Conservation (phyloP, 331 rosid species). For the Rosa hybrid region DNA sequence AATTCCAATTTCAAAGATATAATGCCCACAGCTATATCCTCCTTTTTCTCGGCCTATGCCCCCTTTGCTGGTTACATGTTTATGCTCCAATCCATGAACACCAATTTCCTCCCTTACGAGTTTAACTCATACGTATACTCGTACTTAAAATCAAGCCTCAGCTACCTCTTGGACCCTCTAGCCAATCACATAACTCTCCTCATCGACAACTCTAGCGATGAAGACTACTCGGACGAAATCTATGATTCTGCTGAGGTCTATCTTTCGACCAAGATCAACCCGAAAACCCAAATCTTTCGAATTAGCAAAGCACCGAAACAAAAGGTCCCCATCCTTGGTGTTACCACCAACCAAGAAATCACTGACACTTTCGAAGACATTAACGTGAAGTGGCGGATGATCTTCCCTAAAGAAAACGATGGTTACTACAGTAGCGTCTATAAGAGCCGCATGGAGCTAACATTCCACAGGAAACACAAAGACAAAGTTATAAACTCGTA, state of each 20-base stretch:
- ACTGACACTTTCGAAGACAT: neutral
- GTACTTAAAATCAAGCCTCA: neutral
- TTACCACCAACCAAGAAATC: neutral
- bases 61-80: neutral
- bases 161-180: neutral
- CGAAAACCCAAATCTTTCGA: neutral
- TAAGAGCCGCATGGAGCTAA: slow-evolving; percentile 5
- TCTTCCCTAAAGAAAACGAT: neutral
- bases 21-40: no score
- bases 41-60: neutral
- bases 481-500: neutral
- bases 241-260: neutral
- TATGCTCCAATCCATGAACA: neutral
- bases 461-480: slow-evolving; percentile 16
- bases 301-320: neutral
- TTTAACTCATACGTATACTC: neutral
- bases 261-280: neutral
- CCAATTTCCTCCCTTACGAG: neutral
- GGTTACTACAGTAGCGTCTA: neutral
- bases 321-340: neutral
- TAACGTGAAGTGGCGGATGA: neutral
- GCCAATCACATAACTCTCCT: neutral
- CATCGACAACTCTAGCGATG: neutral
- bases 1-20: no score
- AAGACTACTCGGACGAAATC: neutral